Percentiles rank a stretch among this genome's conserved stretches.
Evolutionary conservation across 345 rosid species (phyloP).

Genomic region (Abelmoschus esculentus): DNA sequence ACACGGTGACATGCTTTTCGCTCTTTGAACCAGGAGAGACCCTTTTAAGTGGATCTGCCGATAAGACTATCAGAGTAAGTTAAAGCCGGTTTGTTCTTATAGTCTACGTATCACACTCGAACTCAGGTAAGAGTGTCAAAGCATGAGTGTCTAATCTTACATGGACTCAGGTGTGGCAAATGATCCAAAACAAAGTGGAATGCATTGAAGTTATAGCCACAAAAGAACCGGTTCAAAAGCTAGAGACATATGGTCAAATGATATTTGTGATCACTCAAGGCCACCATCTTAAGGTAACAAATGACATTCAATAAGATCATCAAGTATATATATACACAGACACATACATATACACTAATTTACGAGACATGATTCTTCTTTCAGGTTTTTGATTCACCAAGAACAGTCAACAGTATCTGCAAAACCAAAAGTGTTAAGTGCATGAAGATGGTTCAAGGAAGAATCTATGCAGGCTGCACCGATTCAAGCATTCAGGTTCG

Average conservation of each 20-base stretch:
- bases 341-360: no score
- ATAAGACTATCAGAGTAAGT: slow-evolving; percentile 65
- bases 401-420: slow-evolving; percentile 41
- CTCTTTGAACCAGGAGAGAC: slow-evolving; percentile 63
- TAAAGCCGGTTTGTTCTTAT: neutral
- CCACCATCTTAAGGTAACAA: slow-evolving; percentile 56
- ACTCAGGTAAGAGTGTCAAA: neutral
- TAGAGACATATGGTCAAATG: slow-evolving; percentile 44
- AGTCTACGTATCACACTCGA: neutral
- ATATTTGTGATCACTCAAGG: slow-evolving; percentile 45
- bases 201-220: slow-evolving; percentile 57
- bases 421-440: slow-evolving; percentile 55
- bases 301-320: no score
- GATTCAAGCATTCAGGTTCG: slow-evolving; percentile 87
- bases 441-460: slow-evolving; percentile 57
- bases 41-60: slow-evolving; percentile 82
- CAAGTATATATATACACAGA: no score
- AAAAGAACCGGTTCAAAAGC: slow-evolving; percentile 53
- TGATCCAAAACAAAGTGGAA: slow-evolving; percentile 51
- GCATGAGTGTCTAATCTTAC: neutral
- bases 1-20: slow-evolving; percentile 72
- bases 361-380: neutral
- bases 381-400: slow-evolving; percentile 64
- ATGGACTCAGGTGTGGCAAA: slow-evolving; percentile 65
- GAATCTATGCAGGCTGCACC: slow-evolving; percentile 65